Percentiles rank a stretch among this genome's conserved stretches.
phyloP scores from a whole-genome alignment of 345 rosid genomes.

The Aegle marmelos region DNA sequence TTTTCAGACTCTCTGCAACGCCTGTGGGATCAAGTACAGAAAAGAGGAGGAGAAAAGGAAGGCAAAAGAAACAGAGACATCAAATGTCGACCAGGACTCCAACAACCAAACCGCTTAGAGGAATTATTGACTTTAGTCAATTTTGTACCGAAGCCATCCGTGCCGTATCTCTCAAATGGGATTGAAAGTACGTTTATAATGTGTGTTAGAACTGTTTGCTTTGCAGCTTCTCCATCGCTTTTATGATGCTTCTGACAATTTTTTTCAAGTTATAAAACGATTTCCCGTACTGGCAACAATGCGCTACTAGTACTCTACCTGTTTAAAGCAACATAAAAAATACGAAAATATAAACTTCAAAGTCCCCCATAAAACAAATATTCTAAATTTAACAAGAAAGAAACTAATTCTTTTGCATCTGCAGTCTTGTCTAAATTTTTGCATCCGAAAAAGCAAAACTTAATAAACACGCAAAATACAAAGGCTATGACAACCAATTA shows the following conservation, averaged over 20 bases:
- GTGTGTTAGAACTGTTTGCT: background rate
- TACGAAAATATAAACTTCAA: background rate
- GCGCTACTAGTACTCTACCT: background rate
- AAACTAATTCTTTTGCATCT: background rate
- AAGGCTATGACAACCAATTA: slow-evolving; percentile 6
- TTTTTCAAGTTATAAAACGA: background rate
- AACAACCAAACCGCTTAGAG: background rate
- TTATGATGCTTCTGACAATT: background rate
- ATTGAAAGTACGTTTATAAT: background rate
- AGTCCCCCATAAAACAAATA: background rate
- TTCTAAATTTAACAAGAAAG: background rate
- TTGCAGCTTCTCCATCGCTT: background rate
- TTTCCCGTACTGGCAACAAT: background rate
- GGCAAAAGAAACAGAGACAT: background rate
- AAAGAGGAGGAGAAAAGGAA: slow-evolving; percentile 24
- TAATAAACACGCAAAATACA: slow-evolving; percentile 4
- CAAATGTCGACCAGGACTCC: background rate
- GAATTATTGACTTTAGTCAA: background rate
- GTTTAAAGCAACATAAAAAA: background rate
- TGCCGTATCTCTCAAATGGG: background rate
- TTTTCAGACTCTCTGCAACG: slow-evolving; percentile 36
- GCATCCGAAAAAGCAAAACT: slow-evolving; percentile 3
- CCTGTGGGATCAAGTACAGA: slow-evolving; percentile 37
- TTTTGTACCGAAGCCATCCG: background rate
- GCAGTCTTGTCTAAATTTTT: background rate